Evolutionary conservation across 352 stramenopile species (phyloP), one percentile per base, ranked within the genome.

Genomic region (Phytophthora citricola): DNA sequence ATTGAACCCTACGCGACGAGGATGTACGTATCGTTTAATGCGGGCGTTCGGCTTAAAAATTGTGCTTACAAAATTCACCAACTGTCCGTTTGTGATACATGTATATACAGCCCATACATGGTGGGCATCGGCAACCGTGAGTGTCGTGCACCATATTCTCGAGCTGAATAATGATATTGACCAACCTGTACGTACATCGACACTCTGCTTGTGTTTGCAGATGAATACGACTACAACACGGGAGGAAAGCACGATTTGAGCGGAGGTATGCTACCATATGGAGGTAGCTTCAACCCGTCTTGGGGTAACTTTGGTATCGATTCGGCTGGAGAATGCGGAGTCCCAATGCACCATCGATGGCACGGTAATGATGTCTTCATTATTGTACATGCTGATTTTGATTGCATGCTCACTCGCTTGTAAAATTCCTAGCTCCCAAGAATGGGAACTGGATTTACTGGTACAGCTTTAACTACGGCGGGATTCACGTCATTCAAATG

Each of bases 391-490:
- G 31, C 8, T 36, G 31, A 36, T 36, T 4, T 34, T 36, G 31
- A 36, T 36, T 36, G 31, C 31, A 12, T 36, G 9, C 31, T 74
- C 52, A 53, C 22, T 36, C 22, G 26, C 40, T 45, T 58, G 49
- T 61, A 27, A 26, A 40, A 12, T 61, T n/a, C 62, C 20, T 56
- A 93, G 84, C 64, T 26, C 85, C 85, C 4, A 72, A 79, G 5
- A 93, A 70, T 12, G 85, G 85, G 8, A 85, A 90, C 20, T 81
- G 69, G 50, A 75, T 93, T 53, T 94, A 90, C 59, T 94, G 90
- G 88, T 92, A 98, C 74, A 97, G 85, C n/a, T 98, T 97, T 58
- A 69, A 97, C 50, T 95, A 96, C 54, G 80, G 68, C 2, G 84
- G 81, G 10, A 71, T 98, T 26, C 90, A 98, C 53, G 95, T 96